These are phyloP conservation scores for Micromonas pusilla DNA, from an alignment of 139 green algal species.

Conservation along the genomic window DNA sequence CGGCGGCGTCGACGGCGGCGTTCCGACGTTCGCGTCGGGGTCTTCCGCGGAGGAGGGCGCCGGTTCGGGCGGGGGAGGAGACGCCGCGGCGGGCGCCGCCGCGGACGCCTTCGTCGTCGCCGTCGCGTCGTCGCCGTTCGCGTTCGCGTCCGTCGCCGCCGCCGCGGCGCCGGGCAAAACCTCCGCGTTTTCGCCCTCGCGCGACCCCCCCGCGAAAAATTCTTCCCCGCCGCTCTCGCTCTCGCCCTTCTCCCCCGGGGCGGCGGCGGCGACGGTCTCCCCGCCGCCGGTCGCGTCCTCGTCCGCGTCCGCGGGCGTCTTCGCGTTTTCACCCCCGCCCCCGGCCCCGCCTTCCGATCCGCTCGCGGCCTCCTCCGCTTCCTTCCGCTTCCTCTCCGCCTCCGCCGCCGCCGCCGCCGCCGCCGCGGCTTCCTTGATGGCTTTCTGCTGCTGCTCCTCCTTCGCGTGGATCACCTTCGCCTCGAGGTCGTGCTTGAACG, in stretches of 20 bases:
- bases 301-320: too few relatives aligned
- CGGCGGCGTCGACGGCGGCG: background rate
- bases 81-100: background rate
- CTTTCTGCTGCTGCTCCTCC: background rate
- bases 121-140: background rate
- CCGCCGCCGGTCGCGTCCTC: too few relatives aligned
- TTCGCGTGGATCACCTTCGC: background rate
- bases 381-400: background rate
- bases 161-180: background rate
- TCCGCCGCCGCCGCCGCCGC: background rate
- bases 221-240: background rate
- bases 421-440: background rate
- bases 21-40: background rate
- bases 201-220: background rate
- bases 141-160: background rate
- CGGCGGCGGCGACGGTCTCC: too few relatives aligned
- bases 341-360: background rate
- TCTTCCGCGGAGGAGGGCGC: background rate
- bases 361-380: too few relatives aligned
- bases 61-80: background rate
- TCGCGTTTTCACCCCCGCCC: too few relatives aligned
- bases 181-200: background rate
- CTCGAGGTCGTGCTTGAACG: background rate
- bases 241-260: too few relatives aligned
- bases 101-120: background rate